Base-by-base conservation (phyloP, 2,329 filamentous ascomycete genomes). In the Colletotrichum tropicicola region DNA sequence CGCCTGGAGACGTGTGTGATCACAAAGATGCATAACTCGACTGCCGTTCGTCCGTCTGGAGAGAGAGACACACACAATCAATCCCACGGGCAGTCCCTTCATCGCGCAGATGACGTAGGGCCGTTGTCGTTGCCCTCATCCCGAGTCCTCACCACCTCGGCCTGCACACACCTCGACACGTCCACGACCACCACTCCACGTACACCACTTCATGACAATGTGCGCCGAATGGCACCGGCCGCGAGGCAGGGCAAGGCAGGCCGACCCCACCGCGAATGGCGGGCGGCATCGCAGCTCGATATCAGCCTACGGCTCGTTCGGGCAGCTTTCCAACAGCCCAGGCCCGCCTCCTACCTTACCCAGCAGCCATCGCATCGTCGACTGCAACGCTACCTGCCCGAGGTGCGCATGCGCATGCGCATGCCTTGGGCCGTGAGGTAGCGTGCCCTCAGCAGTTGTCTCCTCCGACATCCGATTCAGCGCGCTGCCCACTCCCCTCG, bases 221-320 rank as follows among this genome's bases (percentile, higher is more conserved):
- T n/a, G n/a, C n/a, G n/a, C n/a, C n/a, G n/a, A n/a, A n/a, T n/a
- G n/a, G n/a, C n/a, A n/a, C n/a, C n/a, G n/a, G n/a, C n/a, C n/a
- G n/a, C n/a, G n/a, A n/a, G 5, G 6, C 39, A 43, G 39, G 39
- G 39, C 12, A 8, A 17, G 30, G 30, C 30, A 15, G 9, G 30
- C 61, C 37, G 39, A 57, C 60, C 37, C 60, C 48, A 59, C 64
- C 28, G 30, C 32, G 53, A 17, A 60, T 43, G 54, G 45, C 48
- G 17, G 12, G 59, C 28, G 21, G 43, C 43, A 66, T 57, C 43
- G 44, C 35, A 39, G 9, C 41, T 25, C 51, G n/a, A 78, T 73
- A 81, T 80, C 79, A 81, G 80, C 79, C 78, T 81, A 76, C 79
- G 80, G 79, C 76, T 79, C 75, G 69, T 80, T 82, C 80, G 80